phyloP scores from a whole-genome alignment of 441 rosid genomes.

The Populus hybrid region DNA sequence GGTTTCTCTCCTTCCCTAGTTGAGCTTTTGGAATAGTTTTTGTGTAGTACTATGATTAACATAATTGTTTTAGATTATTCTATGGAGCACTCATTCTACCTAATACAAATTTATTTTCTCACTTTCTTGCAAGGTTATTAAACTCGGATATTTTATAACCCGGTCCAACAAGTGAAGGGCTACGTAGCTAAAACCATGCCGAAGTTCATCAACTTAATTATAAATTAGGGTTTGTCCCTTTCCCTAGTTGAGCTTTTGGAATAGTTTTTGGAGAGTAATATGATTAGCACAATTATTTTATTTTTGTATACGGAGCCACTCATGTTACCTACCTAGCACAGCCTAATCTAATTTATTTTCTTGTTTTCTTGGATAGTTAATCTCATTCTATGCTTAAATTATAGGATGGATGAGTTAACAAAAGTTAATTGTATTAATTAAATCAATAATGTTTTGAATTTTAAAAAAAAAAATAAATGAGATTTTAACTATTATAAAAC shows the following conservation, averaged over 20 bases:
- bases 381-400: too few relatives aligned
- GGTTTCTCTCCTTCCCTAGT: not conserved
- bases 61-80: not conserved
- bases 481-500: too few relatives aligned
- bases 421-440: too few relatives aligned
- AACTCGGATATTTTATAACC: not conserved
- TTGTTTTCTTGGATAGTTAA: too few relatives aligned
- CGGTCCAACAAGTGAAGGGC: not conserved
- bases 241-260: not conserved
- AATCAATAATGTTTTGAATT: not conserved
- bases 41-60: not conserved
- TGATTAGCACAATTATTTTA: not conserved
- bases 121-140: not conserved
- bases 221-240: not conserved
- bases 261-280: not conserved
- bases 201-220: not conserved
- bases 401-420: accelerated
- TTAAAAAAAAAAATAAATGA: too few relatives aligned
- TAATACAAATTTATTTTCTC: not conserved
- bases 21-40: not conserved
- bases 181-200: not conserved
- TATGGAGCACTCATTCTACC: not conserved
- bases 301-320: too few relatives aligned
- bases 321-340: too few relatives aligned
- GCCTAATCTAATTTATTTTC: not conserved